Evolutionary conservation across 768 basidiomycete genomes (phyloP), one percentile per base, ranked within the genome.

Genomic region (Panaeolus cyanescens): DNA sequence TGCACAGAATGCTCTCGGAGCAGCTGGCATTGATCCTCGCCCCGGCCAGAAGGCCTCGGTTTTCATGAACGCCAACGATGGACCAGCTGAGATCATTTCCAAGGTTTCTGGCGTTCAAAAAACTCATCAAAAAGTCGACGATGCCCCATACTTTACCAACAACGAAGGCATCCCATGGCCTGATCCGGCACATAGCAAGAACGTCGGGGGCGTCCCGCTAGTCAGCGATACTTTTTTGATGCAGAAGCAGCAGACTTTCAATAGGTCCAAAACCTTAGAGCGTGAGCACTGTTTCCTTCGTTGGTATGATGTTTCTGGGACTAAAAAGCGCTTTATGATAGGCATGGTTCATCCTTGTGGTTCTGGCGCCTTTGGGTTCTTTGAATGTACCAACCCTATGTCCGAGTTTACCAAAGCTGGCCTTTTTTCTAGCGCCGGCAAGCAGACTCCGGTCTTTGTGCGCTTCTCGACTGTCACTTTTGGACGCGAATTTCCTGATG

Each of bases 201-300:
- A 42, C 19, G 37, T 63, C 25, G 62, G 59, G 8, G 62, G 62
- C 9, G 25, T 63, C 17, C 62, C 62, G 22, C 55, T 63, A 13
- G 32, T 37, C 6, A 63, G 62, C 59, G 62, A 63, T n/a, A 32
- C 40, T 1, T 63, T 63, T 33, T 30, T 63, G 31, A 53, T 63
- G 62, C 59, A 63, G 40, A 63, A 60, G 39, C 62, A 63, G 17
- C 62, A 63, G 32, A 60, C 59, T 13, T 63, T 63, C 32, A 63
- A 60, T 20, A 28, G 59, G n/a, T 45, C 54, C n/a, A 60, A 60
- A 42, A 60, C 59, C 13, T 39, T 63, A 19, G 62, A 63, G 37
- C 62, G 62, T 63, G 34, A 30, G 61, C 32, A 1, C 8, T 13
- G 20, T n/a, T n/a, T 34, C 12, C 15, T 28, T 55, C 34, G n/a